Base-by-base conservation (phyloP, 768 basidiomycete species). In the Daedaleopsis nitida region DNA sequence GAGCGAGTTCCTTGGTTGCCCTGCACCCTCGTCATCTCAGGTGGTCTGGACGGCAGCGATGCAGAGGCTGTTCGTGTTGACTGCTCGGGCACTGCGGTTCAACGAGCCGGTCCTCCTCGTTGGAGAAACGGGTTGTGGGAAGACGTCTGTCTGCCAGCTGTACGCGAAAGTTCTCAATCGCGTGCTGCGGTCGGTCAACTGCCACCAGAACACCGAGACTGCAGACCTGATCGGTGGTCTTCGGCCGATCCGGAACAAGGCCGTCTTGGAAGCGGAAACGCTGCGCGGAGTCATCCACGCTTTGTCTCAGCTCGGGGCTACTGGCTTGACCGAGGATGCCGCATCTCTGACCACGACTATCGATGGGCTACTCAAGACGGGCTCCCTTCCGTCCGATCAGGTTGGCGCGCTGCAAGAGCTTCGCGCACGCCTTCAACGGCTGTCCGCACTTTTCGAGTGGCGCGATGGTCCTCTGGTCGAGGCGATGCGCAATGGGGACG, bases 151-250 rank as follows among this genome's bases (percentile, higher is more conserved):
- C 43, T 98, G 96, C 70, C 94, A 98, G 70, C 77, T 94, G 5
- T 89, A 90, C 65, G 91, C 97, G 0, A 82, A 87, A 47, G 85
- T 86, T 1, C 75, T 83, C 23, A 74, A 75, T 24, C 86, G 85
- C 68, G 76, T 72, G 38, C 78, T 99, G 27, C 78, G 88, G 66
- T 80, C 86, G 5, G 83, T 99, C 64, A 98, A 93, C 66, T 98
- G 97, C 69, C 97, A 99, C 72, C 95, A 97, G 74, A 98, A 97
- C 70, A 98, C 96, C 27, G 97, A 99, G 76, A 97, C 96, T 0
- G 93, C 96, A 12, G 97, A 99, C 72, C 79, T 99, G 23, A 92
- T 98, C 53, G 97, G 97, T 19, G 92, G 94, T 39, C 83, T 97
- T 65, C 84, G 96, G 37, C 96, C 96, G 6, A 78, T 93, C 12